These are phyloP conservation scores for Capronia epimyces DNA, from an alignment of 2,329 filamentous ascomycete species.

Conservation along the genomic window DNA sequence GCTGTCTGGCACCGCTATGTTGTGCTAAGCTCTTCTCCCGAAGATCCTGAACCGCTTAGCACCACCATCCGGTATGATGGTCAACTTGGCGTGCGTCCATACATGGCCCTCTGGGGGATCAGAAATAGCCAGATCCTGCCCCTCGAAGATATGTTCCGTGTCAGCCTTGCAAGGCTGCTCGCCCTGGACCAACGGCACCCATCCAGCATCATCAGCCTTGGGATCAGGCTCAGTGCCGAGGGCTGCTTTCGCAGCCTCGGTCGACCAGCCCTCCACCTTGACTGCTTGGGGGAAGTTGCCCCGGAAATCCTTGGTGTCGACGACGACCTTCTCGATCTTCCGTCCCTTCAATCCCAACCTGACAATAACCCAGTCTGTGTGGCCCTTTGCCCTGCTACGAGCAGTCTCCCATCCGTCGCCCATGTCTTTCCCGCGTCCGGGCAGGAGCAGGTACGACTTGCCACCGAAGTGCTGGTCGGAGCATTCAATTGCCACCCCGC, in stretches of 20 bases:
- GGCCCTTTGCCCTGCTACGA: slow-evolving; percentile 36
- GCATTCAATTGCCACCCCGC: slow-evolving; percentile 37
- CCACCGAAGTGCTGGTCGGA: slow-evolving; percentile 42
- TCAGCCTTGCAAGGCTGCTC: slow-evolving; percentile 39
- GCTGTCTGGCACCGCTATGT: too few relatives aligned
- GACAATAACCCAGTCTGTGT: slow-evolving; percentile 41
- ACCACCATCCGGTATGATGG: slow-evolving; percentile 88
- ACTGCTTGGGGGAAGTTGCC: slow-evolving; percentile 42
- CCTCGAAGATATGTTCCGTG: slow-evolving; percentile 39
- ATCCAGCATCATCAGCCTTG: slow-evolving; percentile 34
- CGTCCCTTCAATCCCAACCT: slow-evolving; percentile 37
- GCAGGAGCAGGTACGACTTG: slow-evolving; percentile 38
- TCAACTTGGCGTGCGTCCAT: slow-evolving; percentile 81
- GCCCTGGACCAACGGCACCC: slow-evolving; percentile 36
- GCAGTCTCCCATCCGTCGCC: slow-evolving; percentile 44
- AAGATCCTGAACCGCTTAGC: slow-evolving; percentile 80
- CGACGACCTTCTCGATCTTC: slow-evolving; percentile 36
- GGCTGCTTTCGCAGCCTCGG: slow-evolving; percentile 25
- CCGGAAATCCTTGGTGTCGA: slow-evolving; percentile 44
- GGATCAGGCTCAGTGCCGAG: slow-evolving; percentile 31
- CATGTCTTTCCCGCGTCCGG: slow-evolving; percentile 43
- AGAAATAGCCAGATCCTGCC: slow-evolving; percentile 31
- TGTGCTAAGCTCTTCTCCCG: slow-evolving; percentile 50
- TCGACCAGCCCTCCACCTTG: slow-evolving; percentile 36
- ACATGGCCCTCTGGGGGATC: slow-evolving; percentile 67